A percentile compares a stretch with the other conserved stretches of the same genome.
phyloP scores from a whole-genome alignment of 768 basidiomycete species.

The Tulasnella calospora region DNA sequence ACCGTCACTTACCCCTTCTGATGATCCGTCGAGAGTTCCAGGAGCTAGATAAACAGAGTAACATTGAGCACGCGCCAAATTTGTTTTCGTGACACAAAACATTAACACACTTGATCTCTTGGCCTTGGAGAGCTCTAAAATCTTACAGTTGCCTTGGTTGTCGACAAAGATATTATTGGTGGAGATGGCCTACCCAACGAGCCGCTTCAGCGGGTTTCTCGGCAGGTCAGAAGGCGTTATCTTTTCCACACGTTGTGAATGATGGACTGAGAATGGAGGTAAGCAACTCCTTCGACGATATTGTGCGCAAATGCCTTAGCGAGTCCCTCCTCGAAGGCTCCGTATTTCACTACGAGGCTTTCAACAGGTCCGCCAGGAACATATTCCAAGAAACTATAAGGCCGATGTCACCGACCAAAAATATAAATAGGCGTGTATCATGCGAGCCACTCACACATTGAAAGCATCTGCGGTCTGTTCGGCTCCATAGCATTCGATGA shows the following conservation, averaged over 20 bases:
- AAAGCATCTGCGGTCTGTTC: not conserved
- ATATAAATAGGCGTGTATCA: constrained; percentile 80
- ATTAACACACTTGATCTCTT: constrained; percentile 61
- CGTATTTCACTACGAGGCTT: constrained; percentile 81
- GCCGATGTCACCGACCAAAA: constrained; percentile 46
- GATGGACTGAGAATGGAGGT: constrained; percentile 87
- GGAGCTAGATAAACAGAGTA: constrained; percentile 83
- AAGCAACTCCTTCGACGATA: constrained; percentile 81
- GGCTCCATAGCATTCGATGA: not conserved
- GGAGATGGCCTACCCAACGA: too few relatives aligned
- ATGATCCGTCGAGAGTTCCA: constrained; percentile 98
- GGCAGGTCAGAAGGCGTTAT: constrained; percentile 69
- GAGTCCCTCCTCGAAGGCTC: constrained; percentile 87
- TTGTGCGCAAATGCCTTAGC: constrained; percentile 91
- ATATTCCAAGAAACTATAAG: constrained; percentile 72
- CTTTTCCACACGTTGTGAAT: constrained; percentile 49
- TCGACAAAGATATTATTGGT: constrained; percentile 83
- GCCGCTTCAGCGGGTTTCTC: constrained; percentile 55
- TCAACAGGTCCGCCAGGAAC: constrained; percentile 94
- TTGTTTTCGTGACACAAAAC: constrained; percentile 35
- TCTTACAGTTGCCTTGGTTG: constrained; percentile 96
- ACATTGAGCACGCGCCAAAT: constrained; percentile 67
- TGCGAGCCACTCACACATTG: constrained; percentile 68
- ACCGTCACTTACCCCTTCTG: constrained; percentile 97
- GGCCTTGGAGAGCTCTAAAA: constrained; percentile 93